Percentiles rank a stretch among this genome's conserved stretches.
These are phyloP conservation scores for Hepatocystis sp. DNA, from an alignment of 169 alveolate species.

Conservation along the genomic window DNA sequence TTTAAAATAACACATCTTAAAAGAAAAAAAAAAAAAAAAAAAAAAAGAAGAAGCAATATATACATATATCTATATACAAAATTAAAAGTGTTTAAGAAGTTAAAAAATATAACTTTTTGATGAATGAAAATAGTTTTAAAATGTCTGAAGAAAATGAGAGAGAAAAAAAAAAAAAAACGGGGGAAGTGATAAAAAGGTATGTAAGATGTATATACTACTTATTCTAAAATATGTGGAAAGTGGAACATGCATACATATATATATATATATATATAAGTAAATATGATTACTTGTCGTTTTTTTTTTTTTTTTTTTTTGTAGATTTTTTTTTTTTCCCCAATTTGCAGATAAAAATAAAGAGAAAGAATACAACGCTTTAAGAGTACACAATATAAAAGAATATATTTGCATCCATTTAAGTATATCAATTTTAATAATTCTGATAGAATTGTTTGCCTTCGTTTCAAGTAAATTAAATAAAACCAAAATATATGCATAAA, in stretches of 20 bases:
- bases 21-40: slow-evolving; percentile 17
- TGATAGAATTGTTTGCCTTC: slow-evolving; percentile 48
- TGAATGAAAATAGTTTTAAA: slow-evolving; percentile 40
- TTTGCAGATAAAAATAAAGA: slow-evolving; percentile 45
- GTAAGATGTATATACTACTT: slow-evolving; percentile 4
- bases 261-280: not conserved
- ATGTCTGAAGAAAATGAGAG: slow-evolving; percentile 64
- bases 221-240: not conserved
- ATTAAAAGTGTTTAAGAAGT: not conserved
- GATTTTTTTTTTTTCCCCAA: slow-evolving; percentile 47
- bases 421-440: slow-evolving; percentile 28
- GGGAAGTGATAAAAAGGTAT: slow-evolving; percentile 33
- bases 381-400: slow-evolving; percentile 52
- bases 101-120: slow-evolving; percentile 4
- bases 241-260: slow-evolving; percentile 1
- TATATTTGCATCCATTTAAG: slow-evolving; percentile 47
- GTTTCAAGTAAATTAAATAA: slow-evolving; percentile 19
- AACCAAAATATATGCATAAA: not conserved
- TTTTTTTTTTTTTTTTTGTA: slow-evolving; percentile 3
- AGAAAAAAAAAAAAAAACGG: slow-evolving; percentile 3
- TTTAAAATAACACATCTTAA: slow-evolving; percentile 9
- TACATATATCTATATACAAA: slow-evolving; percentile 4
- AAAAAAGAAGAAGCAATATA: not conserved
- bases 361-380: slow-evolving; percentile 31
- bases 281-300: not conserved